Evolutionary conservation across 495 filamentous ascomycete genomes (phyloP), one percentile per base, ranked within the genome.

Genomic region (Hypoxylon trugodes): DNA sequence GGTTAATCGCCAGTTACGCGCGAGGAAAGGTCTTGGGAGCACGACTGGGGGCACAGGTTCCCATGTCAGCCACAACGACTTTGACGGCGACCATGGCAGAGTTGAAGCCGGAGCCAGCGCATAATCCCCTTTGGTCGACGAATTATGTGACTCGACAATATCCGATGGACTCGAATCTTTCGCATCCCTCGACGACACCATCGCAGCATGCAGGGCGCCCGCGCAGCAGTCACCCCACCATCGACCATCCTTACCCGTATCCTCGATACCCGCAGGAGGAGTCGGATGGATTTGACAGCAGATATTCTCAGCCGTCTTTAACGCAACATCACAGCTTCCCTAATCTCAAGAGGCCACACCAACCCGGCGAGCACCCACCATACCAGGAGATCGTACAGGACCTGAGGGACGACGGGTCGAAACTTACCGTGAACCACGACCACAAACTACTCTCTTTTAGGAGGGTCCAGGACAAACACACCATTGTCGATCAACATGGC

Each of bases 371-470:
- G 41, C 76, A 81, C 60, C 72, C 76, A 16, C 73, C 78, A 5
- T 84, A 84, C 72, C 76, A 75, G 47, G 81, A 82, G 68, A 80
- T 78, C 56, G 79, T 82, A 18, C 82, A 82, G 65, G 81, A 84
- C 61, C 73, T 84, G 45, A 75, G 79, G 43, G 82, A 85, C 26
- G 81, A 83, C 41, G 69, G 66, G 30, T 81, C 80, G 26, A 84
- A 84, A 66, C 75, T 81, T 13, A 74, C 77, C 15, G 80, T 82
- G 40, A 82, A 80, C 53, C 81, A 84, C 58, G 83, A 84, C 73
- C 82, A 86, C 63, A 80, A 84, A 65, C 70, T 86, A 16, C 74
- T 86, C 7, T 82, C 80, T 37, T 86, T 86, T 66, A 74, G 74
- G 61, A 79, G 77, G 59, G 68, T 79, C 25, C 79, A 76, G 43